Conservation (phyloP, 1,284 basidiomycete species). For the Sporisorium graminicola region DNA sequence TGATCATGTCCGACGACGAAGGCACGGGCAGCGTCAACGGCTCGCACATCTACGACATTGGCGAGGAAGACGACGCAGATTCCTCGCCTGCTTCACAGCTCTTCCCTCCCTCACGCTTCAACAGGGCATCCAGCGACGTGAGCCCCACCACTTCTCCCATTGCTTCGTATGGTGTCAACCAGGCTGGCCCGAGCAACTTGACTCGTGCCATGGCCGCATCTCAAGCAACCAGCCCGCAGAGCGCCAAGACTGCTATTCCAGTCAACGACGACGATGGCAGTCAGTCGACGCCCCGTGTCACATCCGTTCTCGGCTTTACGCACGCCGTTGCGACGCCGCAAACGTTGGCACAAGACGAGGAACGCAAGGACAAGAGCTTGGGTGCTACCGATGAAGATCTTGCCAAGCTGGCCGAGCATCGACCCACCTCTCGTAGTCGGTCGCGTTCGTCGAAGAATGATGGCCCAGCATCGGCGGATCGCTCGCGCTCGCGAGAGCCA, state of each 20-base stretch:
- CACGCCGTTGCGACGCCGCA: slow-evolving; percentile 34
- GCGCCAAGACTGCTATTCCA: slow-evolving; percentile 18
- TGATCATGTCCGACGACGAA: slow-evolving; percentile 61
- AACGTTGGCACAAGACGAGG: slow-evolving; percentile 8
- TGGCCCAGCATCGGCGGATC: slow-evolving; percentile 19
- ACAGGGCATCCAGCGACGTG: slow-evolving; percentile 5
- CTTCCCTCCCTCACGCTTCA: slow-evolving; percentile 29
- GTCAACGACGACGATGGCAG: slow-evolving; percentile 46
- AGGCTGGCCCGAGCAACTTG: slow-evolving; percentile 51
- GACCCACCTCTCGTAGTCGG: slow-evolving; percentile 21
- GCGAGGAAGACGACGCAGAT: slow-evolving; percentile 32
- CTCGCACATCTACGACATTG: slow-evolving; percentile 47
- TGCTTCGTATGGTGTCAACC: slow-evolving; percentile 31
- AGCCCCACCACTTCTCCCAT: slow-evolving; percentile 44
- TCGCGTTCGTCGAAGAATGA: slow-evolving; percentile 6
- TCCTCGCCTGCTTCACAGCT: slow-evolving; percentile 22
- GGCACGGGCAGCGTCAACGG: slow-evolving; percentile 26
- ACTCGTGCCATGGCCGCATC: slow-evolving; percentile 43
- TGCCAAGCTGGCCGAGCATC: slow-evolving; percentile 2
- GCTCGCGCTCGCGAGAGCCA: slow-evolving; percentile 24
- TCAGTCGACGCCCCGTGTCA: slow-evolving; percentile 36
- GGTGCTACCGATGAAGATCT: slow-evolving; percentile 1
- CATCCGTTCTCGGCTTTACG: slow-evolving; percentile 34
- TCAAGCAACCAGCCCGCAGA: slow-evolving; percentile 30
- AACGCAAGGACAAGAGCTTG: slow-evolving; percentile 21